Evolutionary conservation across 163 green algal species (phyloP).

Genomic region (Scenedesmus sp.): DNA sequence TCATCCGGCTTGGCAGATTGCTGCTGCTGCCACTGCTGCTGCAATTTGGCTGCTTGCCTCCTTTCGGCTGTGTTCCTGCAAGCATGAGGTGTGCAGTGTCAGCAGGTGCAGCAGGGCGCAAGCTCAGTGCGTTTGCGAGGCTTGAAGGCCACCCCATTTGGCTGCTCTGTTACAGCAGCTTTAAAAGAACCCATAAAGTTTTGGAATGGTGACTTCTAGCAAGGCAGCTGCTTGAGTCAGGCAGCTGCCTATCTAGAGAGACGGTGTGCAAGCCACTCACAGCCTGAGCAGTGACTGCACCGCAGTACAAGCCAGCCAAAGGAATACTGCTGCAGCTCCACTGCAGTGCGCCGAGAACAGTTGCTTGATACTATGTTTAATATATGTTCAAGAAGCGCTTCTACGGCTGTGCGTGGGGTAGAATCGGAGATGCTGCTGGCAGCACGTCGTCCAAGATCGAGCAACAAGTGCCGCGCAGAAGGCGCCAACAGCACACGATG

Average conservation of each 20-base stretch:
- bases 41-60: background rate
- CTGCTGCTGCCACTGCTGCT: background rate
- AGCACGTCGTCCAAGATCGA: background rate
- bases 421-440: background rate
- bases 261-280: background rate
- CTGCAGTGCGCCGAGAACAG: background rate
- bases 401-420: background rate
- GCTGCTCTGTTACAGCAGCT: no score
- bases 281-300: background rate
- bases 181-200: no score
- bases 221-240: no score
- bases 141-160: no score
- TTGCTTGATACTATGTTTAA: background rate
- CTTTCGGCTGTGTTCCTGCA: background rate
- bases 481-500: background rate
- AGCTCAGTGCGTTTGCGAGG: background rate
- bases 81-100: background rate
- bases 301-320: background rate
- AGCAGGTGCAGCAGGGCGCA: background rate
- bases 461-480: background rate
- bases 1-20: background rate
- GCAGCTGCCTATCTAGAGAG: background rate
- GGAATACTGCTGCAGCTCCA: background rate
- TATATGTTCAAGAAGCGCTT: no score
- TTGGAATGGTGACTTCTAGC: no score